phyloP scores from a whole-genome alignment of 2,329 filamentous ascomycete genomes.

The Claviceps cyperi region DNA sequence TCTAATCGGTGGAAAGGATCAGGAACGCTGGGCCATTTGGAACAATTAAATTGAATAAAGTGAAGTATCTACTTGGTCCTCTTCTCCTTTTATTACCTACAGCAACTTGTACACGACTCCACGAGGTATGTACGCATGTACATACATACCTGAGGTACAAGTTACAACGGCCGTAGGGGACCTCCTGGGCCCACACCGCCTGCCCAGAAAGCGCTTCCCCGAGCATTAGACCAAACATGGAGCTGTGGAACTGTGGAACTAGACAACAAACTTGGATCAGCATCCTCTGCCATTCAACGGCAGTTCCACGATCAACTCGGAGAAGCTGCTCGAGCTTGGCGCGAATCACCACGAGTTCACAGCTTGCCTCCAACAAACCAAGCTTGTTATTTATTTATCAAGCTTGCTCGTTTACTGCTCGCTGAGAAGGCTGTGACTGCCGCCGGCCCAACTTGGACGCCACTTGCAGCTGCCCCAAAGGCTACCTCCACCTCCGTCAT shows the following conservation, averaged over 20 bases:
- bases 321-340: background rate
- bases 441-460: background rate
- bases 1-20: background rate
- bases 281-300: background rate
- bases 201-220: background rate
- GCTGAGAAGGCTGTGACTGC: background rate
- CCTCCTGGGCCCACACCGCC: background rate
- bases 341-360: background rate
- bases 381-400: background rate
- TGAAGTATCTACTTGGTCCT: too few species aligned
- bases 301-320: background rate
- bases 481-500: constrained; percentile 29
- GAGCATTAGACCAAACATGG: background rate
- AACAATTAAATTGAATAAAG: background rate
- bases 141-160: too few species aligned
- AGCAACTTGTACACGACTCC: too few species aligned
- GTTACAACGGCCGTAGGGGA: background rate
- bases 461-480: background rate
- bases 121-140: too few species aligned
- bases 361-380: background rate
- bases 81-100: too few species aligned
- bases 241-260: background rate
- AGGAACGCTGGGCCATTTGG: background rate
- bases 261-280: background rate
- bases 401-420: background rate